Evolutionary conservation across 1,284 basidiomycete genomes (phyloP).

Genomic region (Agaricales sp.): DNA sequence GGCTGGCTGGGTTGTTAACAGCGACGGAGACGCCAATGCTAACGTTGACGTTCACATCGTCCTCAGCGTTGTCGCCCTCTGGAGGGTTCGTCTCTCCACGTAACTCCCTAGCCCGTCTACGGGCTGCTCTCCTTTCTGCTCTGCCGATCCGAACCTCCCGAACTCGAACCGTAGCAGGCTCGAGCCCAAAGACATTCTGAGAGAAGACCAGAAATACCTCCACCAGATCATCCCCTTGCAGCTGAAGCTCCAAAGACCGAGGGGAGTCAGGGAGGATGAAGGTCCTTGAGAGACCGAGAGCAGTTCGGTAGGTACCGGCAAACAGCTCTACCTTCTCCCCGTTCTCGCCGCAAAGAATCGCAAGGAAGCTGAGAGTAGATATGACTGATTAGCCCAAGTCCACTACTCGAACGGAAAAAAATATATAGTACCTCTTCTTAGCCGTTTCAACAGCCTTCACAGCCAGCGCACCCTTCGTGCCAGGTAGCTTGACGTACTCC

Average conservation of each 20-base stretch:
- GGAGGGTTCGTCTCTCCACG: slow-evolving; percentile 43
- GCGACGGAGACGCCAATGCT: slow-evolving; percentile 52
- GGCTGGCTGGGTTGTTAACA: slow-evolving; percentile 17
- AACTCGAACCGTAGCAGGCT: slow-evolving; percentile 84
- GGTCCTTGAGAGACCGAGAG: slow-evolving; percentile 70
- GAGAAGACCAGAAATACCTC: slow-evolving; percentile 82
- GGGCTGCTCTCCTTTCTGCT: slow-evolving; percentile 72
- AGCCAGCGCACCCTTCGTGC: slow-evolving; percentile 76
- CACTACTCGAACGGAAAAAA: neutral
- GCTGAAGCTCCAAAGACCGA: slow-evolving; percentile 71
- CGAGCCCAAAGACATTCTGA: slow-evolving; percentile 82
- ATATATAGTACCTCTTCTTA: slow-evolving; percentile 60
- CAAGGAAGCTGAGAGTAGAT: slow-evolving; percentile 55
- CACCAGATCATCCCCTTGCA: slow-evolving; percentile 86
- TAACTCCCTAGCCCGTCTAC: slow-evolving; percentile 60
- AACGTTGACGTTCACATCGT: slow-evolving; percentile 52
- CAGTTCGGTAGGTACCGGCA: slow-evolving; percentile 75
- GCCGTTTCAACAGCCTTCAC: slow-evolving; percentile 80
- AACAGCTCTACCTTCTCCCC: slow-evolving; percentile 89
- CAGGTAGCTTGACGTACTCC: slow-evolving; percentile 82
- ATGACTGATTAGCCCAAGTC: slow-evolving; percentile 7
- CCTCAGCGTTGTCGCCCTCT: slow-evolving; percentile 34
- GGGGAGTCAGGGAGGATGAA: slow-evolving; percentile 86
- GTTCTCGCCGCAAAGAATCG: slow-evolving; percentile 83
- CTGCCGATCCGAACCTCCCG: slow-evolving; percentile 82